Base-by-base conservation (phyloP, 345 rosid genomes). In the Arabis alpina region DNA sequence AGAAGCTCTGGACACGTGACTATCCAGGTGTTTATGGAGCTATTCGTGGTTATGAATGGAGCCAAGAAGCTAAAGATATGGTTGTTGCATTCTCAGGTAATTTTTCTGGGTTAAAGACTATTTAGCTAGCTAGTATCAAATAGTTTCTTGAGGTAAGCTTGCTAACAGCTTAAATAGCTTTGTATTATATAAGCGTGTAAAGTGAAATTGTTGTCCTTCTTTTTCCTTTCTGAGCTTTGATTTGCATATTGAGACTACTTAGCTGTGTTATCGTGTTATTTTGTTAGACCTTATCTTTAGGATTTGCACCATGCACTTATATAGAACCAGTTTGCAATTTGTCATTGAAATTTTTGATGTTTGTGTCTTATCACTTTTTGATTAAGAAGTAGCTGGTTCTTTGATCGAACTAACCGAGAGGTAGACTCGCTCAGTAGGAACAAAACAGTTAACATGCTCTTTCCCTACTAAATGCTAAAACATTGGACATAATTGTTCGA, bases 1-100 rank as follows among this genome's bases (percentile, higher is more conserved):
- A 89, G 83, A 82, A 79, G 75, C 80, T 91, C 14, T 94, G 97
- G 98, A 83, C 86, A 28, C 86, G 79, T 60, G 96, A 91, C 68
- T 82, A 88, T 78, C 83, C 89, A 0, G 87, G 85, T 55, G 98
- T 94, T 2, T 78, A 91, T 75, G 93, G 72, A 80, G 92, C 93
- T 47, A 61, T 91, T 74, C 77, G 65, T 3, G 85, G 84, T 55
- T 94, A 82, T 61, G 86, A 86, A 68, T 94, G 99, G 99, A 83
- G 87, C 70, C 88, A 71, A 66, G 93, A 94, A 69, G 78, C 78
- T 28, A 73, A 73, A 68, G 75, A 72, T 63, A 71, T 94, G 30
- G 88, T 94, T 51, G 76, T 76, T 81, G 87, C 93, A 4, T 89
- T 94, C 81, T 86, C 90, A 52, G 89, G 91, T 73, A 54, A 80